These are phyloP conservation scores for Wickerhamomyces bisporus DNA, from an alignment of 805 yeast species.

Conservation along the genomic window DNA sequence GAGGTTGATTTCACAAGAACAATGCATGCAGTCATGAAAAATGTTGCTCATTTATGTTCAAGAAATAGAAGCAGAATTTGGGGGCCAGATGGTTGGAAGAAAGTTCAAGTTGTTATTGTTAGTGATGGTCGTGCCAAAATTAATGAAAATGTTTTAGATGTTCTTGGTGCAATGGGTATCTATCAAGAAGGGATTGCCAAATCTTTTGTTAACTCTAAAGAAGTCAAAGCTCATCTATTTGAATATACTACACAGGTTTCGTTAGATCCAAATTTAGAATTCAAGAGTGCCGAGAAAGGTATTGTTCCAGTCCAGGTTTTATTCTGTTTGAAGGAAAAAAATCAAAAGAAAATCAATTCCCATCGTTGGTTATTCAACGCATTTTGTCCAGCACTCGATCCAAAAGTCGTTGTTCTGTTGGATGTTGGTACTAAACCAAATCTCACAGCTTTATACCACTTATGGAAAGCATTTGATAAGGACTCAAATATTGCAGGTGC, in stretches of 20 bases:
- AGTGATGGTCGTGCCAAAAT: constrained; percentile 94
- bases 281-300: constrained; percentile 85
- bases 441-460: constrained; percentile 76
- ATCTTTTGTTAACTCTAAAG: constrained; percentile 85
- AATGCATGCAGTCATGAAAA: constrained; percentile 89
- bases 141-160: constrained; percentile 76
- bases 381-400: constrained; percentile 85
- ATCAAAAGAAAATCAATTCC: constrained; percentile 90
- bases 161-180: constrained; percentile 90
- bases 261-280: constrained; percentile 80
- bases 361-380: constrained; percentile 98
- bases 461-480: constrained; percentile 96
- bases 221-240: constrained; percentile 89
- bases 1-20: constrained; percentile 88
- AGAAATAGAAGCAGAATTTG: constrained; percentile 80
- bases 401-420: constrained; percentile 80
- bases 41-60: constrained; percentile 80
- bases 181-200: constrained; percentile 97
- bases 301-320: constrained; percentile 92
- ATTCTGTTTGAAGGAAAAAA: constrained; percentile 88
- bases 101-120: constrained; percentile 84
- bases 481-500: constrained; percentile 99
- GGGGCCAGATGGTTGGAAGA: constrained; percentile 98
- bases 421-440: constrained; percentile 99
- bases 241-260: constrained; percentile 96